Evolutionary conservation across 805 yeast genomes (phyloP), one percentile per base, ranked within the genome.

Genomic region (Myxozyma neglecta): DNA sequence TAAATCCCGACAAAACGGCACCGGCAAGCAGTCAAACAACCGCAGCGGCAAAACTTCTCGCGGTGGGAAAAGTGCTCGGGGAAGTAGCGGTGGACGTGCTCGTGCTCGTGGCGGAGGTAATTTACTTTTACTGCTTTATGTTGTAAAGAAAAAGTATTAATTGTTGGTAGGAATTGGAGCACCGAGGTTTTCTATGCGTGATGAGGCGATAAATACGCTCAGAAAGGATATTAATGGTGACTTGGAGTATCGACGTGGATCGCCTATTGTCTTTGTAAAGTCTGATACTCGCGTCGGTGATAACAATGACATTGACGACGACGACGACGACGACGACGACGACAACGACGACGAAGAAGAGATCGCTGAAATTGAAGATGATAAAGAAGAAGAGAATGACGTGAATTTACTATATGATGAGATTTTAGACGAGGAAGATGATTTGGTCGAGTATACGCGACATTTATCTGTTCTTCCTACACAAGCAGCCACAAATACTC

Each of bases 381-480:
- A 42, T 9, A 53, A 60, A 32, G 56, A 47, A 34, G 57, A 48
- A 3, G 61, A 20, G 13, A 37, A 36, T 16, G 45, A 42, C 40
- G 6, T 13, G 14, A 46, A 44, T 14, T 24, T 50, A 16, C 40
- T 63, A 6, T 60, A 65, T 42, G 48, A 63, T 14, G 52, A 59
- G 39, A 14, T 60, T n/a, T 53, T 64, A 10, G 57, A 65, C 42
- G 68, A 63, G 20, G 68, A 65, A 45, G 63, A 62, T 42, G 56
- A 62, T 24, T 51, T 64, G 3, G 66, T 64, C 6, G 46, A 50
- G 29, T 32, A 54, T 7, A 56, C 61, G 11, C 58, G 56, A 11
- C 57, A 57, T 6, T 42, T 61, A 39, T 45, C 53, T n/a, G 47
- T 36, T 29, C 54, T 35, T n/a, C 37, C 62, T 75, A 59, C 39